These are phyloP conservation scores for Salix udensis DNA, from an alignment of 345 rosid species.

Conservation along the genomic window DNA sequence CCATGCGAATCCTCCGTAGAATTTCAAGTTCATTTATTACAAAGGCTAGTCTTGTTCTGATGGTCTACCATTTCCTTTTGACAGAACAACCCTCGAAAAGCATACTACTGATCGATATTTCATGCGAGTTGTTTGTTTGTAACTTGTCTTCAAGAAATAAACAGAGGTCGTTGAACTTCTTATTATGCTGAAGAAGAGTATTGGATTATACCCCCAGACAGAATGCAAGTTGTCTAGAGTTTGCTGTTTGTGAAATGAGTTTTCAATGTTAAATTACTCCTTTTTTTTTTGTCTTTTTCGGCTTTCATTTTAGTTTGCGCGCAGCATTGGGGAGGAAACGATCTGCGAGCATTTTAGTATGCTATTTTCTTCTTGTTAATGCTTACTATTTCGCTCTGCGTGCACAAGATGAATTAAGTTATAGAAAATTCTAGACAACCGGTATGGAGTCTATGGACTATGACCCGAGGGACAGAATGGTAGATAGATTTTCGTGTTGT, in stretches of 20 bases:
- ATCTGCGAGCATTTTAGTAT: no score
- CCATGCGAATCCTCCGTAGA: neutral
- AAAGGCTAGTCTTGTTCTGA: neutral
- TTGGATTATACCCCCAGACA: neutral
- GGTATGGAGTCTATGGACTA: no score
- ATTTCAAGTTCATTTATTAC: neutral
- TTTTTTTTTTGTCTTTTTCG: no score
- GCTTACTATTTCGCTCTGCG: neutral
- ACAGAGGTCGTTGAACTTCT: neutral
- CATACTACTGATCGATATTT: conserved; percentile 44
- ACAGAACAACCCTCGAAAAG: conserved; percentile 71
- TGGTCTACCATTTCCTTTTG: neutral
- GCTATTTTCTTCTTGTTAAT: no score
- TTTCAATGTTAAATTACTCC: no score
- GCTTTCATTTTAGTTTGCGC: no score
- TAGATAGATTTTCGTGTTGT: neutral
- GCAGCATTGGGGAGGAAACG: no score
- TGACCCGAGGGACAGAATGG: neutral
- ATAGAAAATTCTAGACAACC: neutral
- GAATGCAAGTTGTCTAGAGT: neutral
- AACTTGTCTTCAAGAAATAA: conserved; percentile 1
- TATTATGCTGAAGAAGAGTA: neutral
- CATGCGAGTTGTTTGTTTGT: neutral
- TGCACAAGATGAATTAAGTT: neutral
- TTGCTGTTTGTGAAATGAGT: no score